Percentiles rank a stretch among this genome's conserved stretches.
These are phyloP conservation scores for Geotrichum carabidarum DNA, from an alignment of 1,139 yeast genomes.

Conservation along the genomic window DNA sequence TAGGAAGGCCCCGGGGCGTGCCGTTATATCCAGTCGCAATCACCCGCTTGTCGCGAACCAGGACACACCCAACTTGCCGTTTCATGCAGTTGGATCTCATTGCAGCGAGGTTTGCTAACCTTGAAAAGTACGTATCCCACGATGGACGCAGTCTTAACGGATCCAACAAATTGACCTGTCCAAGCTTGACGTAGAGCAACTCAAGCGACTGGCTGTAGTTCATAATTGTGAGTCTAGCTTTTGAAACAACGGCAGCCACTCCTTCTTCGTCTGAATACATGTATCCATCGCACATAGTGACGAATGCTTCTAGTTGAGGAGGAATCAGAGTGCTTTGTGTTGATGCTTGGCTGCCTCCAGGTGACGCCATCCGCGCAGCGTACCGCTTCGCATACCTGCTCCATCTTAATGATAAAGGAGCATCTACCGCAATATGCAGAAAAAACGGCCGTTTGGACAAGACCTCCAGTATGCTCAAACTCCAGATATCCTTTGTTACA, in stretches of 20 bases:
- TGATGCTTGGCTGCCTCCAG: not conserved
- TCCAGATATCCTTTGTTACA: constrained; percentile 53
- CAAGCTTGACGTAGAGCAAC: constrained; percentile 49
- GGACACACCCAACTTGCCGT: constrained; percentile 91
- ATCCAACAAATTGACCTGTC: constrained; percentile 52
- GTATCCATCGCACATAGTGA: constrained; percentile 38
- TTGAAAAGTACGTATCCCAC: constrained; percentile 96
- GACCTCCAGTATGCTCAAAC: constrained; percentile 43
- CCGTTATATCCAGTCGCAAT: constrained; percentile 97
- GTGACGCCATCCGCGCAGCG: not conserved
- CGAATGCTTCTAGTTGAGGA: constrained; percentile 22
- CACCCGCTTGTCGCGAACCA: constrained; percentile 79
- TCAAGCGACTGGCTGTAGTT: constrained; percentile 51
- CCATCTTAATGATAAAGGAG: constrained; percentile 46
- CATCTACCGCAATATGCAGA: constrained; percentile 73
- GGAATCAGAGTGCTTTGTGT: constrained; percentile 15
- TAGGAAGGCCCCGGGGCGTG: constrained; percentile 79
- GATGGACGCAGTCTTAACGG: constrained; percentile 72
- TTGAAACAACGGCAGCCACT: constrained; percentile 50
- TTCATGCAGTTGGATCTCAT: constrained; percentile 94
- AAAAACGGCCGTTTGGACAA: constrained; percentile 78
- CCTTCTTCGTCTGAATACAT: constrained; percentile 37
- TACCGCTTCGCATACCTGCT: not conserved
- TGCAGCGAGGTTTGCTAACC: constrained; percentile 88
- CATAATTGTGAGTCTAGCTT: constrained; percentile 57